Evolutionary conservation across 2,329 filamentous ascomycete genomes (phyloP), one percentile per base, ranked within the genome.

Genomic region (Aspergillus novofumigatus): DNA sequence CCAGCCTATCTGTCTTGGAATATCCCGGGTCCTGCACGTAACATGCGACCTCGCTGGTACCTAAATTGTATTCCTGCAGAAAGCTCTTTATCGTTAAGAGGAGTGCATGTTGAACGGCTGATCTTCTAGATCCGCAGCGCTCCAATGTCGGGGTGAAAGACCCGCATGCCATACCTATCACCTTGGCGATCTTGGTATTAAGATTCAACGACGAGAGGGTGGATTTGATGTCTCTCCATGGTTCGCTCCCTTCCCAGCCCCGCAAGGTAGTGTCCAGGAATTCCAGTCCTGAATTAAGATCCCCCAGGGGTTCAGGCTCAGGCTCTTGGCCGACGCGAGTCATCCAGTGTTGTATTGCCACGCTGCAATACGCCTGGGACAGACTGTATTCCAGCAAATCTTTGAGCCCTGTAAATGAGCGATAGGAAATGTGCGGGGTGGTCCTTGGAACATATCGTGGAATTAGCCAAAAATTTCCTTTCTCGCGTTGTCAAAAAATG

Each of bases 1-100:
- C 20, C n/a, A 42, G 29, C 42, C 45, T 52, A 26, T 70, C 66
- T 1, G 54, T 38, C 14, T 59, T 45, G 1, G 47, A 57, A 32
- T 68, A 67, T 0, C 6, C 44, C 1, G 64, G 63, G 38, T 69
- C 67, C 41, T 69, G 67, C 1, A 61, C 54, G 25, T 63, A 65
- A 48, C 67, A 67, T 20, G 44, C n/a, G n/a, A 59, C 44, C 20
- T 58, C 32, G 1, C 32, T 2, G 32, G 11, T 35, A 14, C 32
- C 32, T 14, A 35, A 35, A 5, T 35, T 35, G 11, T 14, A 11
- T 45, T 8, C 41, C 48, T 17, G 35, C 4, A 56, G 38, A 3
- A 45, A n/a, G 8, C 38, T 20, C 41, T 28, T 51, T 3, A 59
- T 7, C 9, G 21, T 51, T 4, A 57, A 23, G 17, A 62, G 51